phyloP scores from a whole-genome alignment of 768 basidiomycete genomes.

The Termitomyces sp. region DNA sequence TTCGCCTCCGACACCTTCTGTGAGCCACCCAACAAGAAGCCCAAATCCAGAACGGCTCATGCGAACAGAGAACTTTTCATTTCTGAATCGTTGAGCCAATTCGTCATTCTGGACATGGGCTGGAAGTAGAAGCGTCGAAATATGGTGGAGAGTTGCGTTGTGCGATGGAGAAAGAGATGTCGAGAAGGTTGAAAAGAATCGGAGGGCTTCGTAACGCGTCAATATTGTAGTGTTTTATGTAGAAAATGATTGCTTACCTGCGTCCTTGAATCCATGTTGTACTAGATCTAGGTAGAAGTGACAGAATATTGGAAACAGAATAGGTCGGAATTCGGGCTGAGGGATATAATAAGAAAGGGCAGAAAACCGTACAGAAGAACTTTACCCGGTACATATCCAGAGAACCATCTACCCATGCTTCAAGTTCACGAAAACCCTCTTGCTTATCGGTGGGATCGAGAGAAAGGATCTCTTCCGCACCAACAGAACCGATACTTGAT shows the following conservation, averaged over 20 bases:
- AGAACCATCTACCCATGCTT: slow-evolving; percentile 86
- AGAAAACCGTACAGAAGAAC: slow-evolving; percentile 16
- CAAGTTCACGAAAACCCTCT: slow-evolving; percentile 79
- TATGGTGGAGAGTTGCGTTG: slow-evolving; percentile 61
- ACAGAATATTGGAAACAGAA: slow-evolving; percentile 93
- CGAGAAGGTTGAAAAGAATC: slow-evolving; percentile 71
- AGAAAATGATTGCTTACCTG: slow-evolving; percentile 54
- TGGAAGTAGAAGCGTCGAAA: slow-evolving; percentile 76
- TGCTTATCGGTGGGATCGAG: slow-evolving; percentile 82
- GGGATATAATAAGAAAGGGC: not conserved
- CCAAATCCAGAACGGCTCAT: slow-evolving; percentile 92
- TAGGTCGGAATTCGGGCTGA: slow-evolving; percentile 89
- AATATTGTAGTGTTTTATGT: slow-evolving; percentile 4
- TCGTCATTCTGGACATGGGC: slow-evolving; percentile 82
- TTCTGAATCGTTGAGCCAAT: slow-evolving; percentile 76
- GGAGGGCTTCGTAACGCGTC: slow-evolving; percentile 45
- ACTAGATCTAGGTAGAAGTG: slow-evolving; percentile 96
- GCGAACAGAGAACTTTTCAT: slow-evolving; percentile 84
- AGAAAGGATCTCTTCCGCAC: slow-evolving; percentile 77
- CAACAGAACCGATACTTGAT: slow-evolving; percentile 70
- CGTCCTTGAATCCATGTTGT: slow-evolving; percentile 83
- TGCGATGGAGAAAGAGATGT: slow-evolving; percentile 62
- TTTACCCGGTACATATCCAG: slow-evolving; percentile 83
- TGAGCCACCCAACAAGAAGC: slow-evolving; percentile 92
- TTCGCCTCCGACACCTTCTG: slow-evolving; percentile 86